Evolutionary conservation across 2,329 filamentous ascomycete genomes (phyloP).

Genomic region (Seiridium unicorne): DNA sequence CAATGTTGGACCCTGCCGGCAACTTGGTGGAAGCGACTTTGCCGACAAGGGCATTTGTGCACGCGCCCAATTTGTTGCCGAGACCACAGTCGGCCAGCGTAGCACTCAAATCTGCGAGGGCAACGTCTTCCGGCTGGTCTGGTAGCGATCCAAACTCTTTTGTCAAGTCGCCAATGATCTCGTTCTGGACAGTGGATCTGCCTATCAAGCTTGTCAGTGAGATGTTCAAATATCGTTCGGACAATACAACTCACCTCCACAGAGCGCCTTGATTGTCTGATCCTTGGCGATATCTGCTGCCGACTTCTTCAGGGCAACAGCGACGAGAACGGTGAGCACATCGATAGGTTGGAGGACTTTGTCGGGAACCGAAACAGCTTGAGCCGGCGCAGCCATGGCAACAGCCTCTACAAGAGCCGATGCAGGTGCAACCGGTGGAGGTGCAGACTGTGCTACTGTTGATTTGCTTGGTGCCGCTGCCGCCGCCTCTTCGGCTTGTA

Average conservation of each 20-base stretch:
- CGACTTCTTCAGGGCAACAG: constrained; percentile 26
- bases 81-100: constrained; percentile 25
- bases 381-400: neutral
- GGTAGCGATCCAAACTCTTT: constrained; percentile 38
- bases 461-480: constrained; percentile 7
- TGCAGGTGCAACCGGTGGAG: neutral
- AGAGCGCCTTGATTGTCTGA: constrained; percentile 31
- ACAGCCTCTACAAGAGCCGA: too few relatives aligned
- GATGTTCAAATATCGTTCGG: too few relatives aligned
- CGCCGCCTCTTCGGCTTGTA: constrained; percentile 1
- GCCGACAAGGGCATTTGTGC: constrained; percentile 16
- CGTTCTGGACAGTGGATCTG: constrained; percentile 42
- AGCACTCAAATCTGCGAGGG: constrained; percentile 28
- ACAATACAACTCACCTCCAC: constrained; percentile 17
- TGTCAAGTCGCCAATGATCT: constrained; percentile 39
- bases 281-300: constrained; percentile 19
- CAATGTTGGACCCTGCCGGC: constrained; percentile 4
- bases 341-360: constrained; percentile 18
- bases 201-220: constrained; percentile 16
- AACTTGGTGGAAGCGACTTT: constrained; percentile 14
- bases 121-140: constrained; percentile 36
- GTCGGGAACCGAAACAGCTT: neutral
- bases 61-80: constrained; percentile 26
- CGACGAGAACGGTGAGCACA: constrained; percentile 25
- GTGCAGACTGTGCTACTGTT: neutral